phyloP scores from a whole-genome alignment of 2,329 filamentous ascomycete species.

The Dactylellina parvicollis region DNA sequence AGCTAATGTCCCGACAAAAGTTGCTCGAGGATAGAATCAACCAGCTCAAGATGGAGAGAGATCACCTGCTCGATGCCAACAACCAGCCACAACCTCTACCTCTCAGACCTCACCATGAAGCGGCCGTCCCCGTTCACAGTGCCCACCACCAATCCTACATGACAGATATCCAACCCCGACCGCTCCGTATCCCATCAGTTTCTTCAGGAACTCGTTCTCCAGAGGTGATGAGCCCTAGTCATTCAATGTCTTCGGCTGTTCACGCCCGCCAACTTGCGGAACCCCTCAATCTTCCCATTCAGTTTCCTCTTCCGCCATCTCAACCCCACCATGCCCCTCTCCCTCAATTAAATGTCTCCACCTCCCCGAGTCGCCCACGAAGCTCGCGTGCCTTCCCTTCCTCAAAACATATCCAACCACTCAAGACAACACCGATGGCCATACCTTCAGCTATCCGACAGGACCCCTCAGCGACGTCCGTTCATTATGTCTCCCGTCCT shows the following conservation, averaged over 20 bases:
- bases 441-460: constrained; percentile 36
- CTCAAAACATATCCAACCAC: constrained; percentile 42
- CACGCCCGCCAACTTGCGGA: constrained; percentile 36
- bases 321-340: constrained; percentile 1
- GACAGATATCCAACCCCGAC: constrained; percentile 4
- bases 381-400: constrained; percentile 40
- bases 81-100: constrained; percentile 14
- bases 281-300: constrained; percentile 22
- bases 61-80: constrained; percentile 46
- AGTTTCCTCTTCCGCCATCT: constrained; percentile 44
- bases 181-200: constrained; percentile 26
- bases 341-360: background rate
- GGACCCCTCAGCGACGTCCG: constrained; percentile 24
- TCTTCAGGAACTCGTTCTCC: constrained; percentile 17
- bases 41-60: constrained; percentile 44
- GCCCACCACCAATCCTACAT: constrained; percentile 13
- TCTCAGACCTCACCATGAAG: constrained; percentile 33
- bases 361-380: constrained; percentile 25
- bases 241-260: constrained; percentile 36
- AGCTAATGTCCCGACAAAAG: constrained; percentile 47
- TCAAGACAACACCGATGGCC: constrained; percentile 48
- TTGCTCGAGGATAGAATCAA: constrained; percentile 51
- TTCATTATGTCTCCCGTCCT: constrained; percentile 41
- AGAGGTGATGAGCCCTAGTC: constrained; percentile 18
- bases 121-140: constrained; percentile 1